Conservation (phyloP, 2,329 filamentous ascomycete species). For the Talaromyces rugulosus region DNA sequence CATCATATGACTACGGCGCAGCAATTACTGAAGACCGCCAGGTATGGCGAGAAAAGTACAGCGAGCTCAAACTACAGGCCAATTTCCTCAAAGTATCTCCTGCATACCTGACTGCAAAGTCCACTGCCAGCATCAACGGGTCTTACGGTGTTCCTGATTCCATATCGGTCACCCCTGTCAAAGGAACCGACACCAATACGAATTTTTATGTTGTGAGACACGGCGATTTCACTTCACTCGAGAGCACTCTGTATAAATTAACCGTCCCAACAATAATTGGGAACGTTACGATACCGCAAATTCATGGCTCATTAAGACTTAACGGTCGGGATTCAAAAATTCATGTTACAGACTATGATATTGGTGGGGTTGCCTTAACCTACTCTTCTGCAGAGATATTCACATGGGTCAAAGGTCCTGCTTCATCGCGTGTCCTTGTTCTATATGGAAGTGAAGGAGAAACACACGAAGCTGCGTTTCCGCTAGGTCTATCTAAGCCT, state of each 20-base stretch:
- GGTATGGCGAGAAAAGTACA: conserved; percentile 70
- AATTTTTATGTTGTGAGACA: conserved; percentile 67
- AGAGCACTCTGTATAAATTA: conserved; percentile 59
- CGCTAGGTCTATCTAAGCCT: conserved; percentile 17
- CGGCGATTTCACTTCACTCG: conserved; percentile 55
- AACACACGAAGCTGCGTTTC: conserved; percentile 37
- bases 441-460: conserved; percentile 37
- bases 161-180: conserved; percentile 58
- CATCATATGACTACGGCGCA: conserved; percentile 58
- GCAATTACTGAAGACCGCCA: conserved; percentile 66
- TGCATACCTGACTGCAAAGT: conserved; percentile 59
- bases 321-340: conserved; percentile 42
- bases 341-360: conserved; percentile 38
- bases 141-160: conserved; percentile 51
- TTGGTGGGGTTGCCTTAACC: conserved; percentile 15
- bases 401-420: conserved; percentile 54
- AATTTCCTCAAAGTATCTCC: conserved; percentile 72
- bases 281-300: conserved; percentile 36
- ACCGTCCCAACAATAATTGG: conserved; percentile 46
- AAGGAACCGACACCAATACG: conserved; percentile 50
- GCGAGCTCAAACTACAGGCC: conserved; percentile 69
- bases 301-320: conserved; percentile 33
- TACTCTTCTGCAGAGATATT: conserved; percentile 43
- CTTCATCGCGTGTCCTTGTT: conserved; percentile 49
- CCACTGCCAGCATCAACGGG: conserved; percentile 40